Base-by-base conservation (phyloP, 2,329 filamentous ascomycete genomes). In the Didymella glomerata region DNA sequence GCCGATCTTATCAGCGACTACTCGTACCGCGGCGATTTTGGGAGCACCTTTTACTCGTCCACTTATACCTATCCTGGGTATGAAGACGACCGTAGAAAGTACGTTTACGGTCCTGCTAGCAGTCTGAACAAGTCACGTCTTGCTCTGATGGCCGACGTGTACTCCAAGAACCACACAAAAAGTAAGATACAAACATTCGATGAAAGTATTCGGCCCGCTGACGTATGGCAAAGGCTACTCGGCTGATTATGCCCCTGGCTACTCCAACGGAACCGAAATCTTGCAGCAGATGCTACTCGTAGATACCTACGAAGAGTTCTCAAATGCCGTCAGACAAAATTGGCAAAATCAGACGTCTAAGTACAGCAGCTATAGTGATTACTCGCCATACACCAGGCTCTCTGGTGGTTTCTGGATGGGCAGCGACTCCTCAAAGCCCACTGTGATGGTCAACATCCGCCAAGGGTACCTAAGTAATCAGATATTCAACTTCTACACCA, bases 301-400 rank as follows among this genome's bases (percentile, higher is more conserved):
- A 9, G 79, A 90, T 61, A 86, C 84, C 0, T 81, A 91, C 24
- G 78, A 83, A 22, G 85, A 88, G 0, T 95, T 96, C 75, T 48
- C 42, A 5, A 28, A 57, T 13, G 60, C 62, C 22, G 85, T 88
- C 51, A 70, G 81, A 11, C 88, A 85, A 60, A 84, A 96, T 48
- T 87, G 4, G 90, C 90, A 34, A 82, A 92, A 55, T 85, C 87
- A 54, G 16, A 55, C 54, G 9, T 27, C 7, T 3, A 25, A 16
- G 20, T 49, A 95, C 32, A 90, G 93, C 71, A 28, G 7, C 27
- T 13, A 18, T 2, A 1, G 2, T 8, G 18, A 44, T n/a, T 48
- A 34, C 22, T 47, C 52, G 1, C 48, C 60, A 13, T 63, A 20
- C 11, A 44, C 60, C 10, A 38, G 45, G 81, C 93, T 50, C 84